These are phyloP conservation scores for Actinomucor elegans DNA, from an alignment of 371 early-diverging fungal genomes.

Conservation along the genomic window DNA sequence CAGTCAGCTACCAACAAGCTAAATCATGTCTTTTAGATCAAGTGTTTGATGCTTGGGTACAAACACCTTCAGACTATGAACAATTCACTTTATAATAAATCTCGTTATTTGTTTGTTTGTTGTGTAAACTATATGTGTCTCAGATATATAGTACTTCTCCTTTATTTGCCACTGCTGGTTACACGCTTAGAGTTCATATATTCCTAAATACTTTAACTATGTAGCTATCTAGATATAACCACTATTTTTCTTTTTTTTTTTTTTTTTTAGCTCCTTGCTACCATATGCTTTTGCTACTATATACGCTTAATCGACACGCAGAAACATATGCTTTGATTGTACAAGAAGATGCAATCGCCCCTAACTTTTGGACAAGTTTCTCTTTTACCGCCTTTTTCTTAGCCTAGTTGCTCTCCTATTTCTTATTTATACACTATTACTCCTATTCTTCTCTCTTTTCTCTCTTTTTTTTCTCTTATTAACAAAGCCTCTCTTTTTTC, in stretches of 20 bases:
- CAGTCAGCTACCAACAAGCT: slow-evolving; percentile 38
- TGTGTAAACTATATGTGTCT: background rate
- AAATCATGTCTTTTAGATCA: slow-evolving; percentile 46
- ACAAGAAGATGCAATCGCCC: no score
- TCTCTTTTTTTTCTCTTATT: slow-evolving; percentile 9
- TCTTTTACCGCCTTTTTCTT: slow-evolving; percentile 9
- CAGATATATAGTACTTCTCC: no score
- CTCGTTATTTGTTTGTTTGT: background rate
- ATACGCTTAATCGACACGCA: no score
- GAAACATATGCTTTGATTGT: no score
- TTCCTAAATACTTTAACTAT: no score
- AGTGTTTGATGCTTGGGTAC: slow-evolving; percentile 57
- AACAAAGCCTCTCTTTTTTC: background rate
- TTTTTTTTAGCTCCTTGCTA: no score
- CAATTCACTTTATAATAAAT: slow-evolving; percentile 13
- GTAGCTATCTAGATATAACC: no score
- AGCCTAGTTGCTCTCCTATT: background rate
- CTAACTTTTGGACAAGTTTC: background rate
- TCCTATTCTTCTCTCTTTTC: background rate
- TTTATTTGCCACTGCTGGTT: no score
- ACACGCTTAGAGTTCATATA: no score
- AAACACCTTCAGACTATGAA: slow-evolving; percentile 42
- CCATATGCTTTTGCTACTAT: no score
- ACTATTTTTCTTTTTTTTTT: no score
- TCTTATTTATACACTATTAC: slow-evolving; percentile 4